Conservation (phyloP, 768 basidiomycete genomes). For the Tephrocybe sp. region DNA sequence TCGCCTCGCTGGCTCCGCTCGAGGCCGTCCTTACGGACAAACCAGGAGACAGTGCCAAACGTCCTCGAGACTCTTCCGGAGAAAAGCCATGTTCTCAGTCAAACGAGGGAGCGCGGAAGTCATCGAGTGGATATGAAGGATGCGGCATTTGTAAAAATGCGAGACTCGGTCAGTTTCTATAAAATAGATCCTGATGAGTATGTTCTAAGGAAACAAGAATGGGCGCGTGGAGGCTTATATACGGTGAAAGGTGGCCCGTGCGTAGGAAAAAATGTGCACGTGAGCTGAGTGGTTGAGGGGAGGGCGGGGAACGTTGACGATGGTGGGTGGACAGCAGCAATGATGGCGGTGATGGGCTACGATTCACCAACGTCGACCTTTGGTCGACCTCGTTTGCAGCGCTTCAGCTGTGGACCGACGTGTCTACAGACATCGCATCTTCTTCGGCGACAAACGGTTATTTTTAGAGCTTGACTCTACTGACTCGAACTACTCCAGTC, state of each 20-base stretch:
- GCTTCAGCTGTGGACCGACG: no score
- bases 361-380: not conserved
- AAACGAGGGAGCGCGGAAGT: slow-evolving; percentile 24
- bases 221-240: slow-evolving; percentile 13
- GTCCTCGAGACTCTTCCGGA: slow-evolving; percentile 22
- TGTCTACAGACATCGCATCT: not conserved
- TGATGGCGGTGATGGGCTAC: not conserved
- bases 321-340: not conserved
- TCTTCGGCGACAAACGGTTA: not conserved
- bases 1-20: slow-evolving; percentile 18
- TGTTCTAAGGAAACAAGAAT: slow-evolving; percentile 21
- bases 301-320: not conserved
- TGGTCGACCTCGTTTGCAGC: not conserved
- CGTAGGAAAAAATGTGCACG: slow-evolving; percentile 9
- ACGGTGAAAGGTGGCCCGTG: slow-evolving; percentile 17
- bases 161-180: slow-evolving; percentile 29
- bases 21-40: slow-evolving; percentile 11
- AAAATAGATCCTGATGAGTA: slow-evolving; percentile 30
- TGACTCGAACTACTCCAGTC: not conserved
- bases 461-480: not conserved
- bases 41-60: slow-evolving; percentile 17
- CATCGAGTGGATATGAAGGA: slow-evolving; percentile 28
- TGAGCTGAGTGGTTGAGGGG: not conserved
- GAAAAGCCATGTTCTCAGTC: slow-evolving; percentile 24
- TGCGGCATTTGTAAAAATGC: slow-evolving; percentile 29